Evolutionary conservation across 2,329 filamentous ascomycete species (phyloP).

Genomic region (Fusarium austroafricanum): DNA sequence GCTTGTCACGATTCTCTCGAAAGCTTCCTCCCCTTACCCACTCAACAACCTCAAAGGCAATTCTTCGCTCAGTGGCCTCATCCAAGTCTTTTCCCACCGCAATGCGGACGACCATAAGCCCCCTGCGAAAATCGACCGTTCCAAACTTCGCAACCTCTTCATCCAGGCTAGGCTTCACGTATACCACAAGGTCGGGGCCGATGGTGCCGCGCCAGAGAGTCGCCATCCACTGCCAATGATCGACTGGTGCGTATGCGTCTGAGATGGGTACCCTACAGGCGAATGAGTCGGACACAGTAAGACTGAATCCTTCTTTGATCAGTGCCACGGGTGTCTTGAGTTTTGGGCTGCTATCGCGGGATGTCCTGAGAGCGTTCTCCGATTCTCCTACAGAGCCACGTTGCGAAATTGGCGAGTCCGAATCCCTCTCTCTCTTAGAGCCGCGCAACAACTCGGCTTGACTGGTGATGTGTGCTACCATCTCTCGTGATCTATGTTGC

Average conservation of each 20-base stretch:
- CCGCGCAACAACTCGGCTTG: slow-evolving; percentile 16
- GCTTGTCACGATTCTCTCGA: slow-evolving; percentile 44
- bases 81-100: slow-evolving; percentile 61
- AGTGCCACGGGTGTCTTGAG: slow-evolving; percentile 74
- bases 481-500: slow-evolving; percentile 80
- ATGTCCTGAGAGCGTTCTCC: slow-evolving; percentile 3
- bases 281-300: slow-evolving; percentile 81
- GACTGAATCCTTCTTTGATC: slow-evolving; percentile 80
- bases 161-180: slow-evolving; percentile 61
- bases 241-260: slow-evolving; percentile 82
- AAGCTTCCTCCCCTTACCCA: slow-evolving; percentile 71
- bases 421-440: slow-evolving; percentile 16
- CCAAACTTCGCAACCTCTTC: slow-evolving; percentile 54
- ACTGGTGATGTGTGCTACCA: slow-evolving; percentile 64
- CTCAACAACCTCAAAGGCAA: slow-evolving; percentile 90
- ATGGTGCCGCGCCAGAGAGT: slow-evolving; percentile 90
- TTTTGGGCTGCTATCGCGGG: slow-evolving; percentile 18
- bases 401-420: slow-evolving; percentile 15
- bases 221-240: slow-evolving; percentile 98
- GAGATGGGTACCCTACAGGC: slow-evolving; percentile 78
- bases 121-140: slow-evolving; percentile 66
- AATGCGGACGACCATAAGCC: slow-evolving; percentile 67
- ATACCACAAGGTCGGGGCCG: slow-evolving; percentile 83
- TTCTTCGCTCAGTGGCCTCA: slow-evolving; percentile 76
- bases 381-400: slow-evolving; percentile 23